These are phyloP conservation scores for Agarophyton chilense DNA, from an alignment of 23 red algal genomes.

Conservation along the genomic window DNA sequence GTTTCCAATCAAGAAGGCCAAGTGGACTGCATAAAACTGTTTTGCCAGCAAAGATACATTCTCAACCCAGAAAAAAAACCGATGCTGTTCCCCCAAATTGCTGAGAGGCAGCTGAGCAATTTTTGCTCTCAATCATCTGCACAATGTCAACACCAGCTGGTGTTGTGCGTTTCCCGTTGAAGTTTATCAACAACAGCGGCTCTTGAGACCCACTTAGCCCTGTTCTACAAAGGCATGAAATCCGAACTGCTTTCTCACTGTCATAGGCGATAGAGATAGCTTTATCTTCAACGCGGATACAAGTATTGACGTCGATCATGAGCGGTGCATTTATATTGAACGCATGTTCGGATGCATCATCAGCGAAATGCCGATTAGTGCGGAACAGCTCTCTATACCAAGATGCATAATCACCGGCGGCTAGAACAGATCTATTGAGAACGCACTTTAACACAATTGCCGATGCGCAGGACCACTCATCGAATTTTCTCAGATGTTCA, in stretches of 20 bases:
- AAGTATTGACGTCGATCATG: constrained; percentile 18
- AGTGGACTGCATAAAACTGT: too few relatives aligned
- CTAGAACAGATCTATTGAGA: neutral
- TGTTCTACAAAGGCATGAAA: constrained; percentile 14
- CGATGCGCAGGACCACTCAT: constrained; percentile 27
- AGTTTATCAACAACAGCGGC: constrained; percentile 31
- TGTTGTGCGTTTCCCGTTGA: neutral
- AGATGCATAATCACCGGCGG: constrained; percentile 2
- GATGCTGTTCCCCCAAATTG: constrained; percentile 17
- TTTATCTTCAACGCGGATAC: constrained; percentile 11
- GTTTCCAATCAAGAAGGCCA: too few relatives aligned
- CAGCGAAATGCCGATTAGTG: neutral
- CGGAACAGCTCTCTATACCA: constrained; percentile 22
- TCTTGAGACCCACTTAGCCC: neutral
- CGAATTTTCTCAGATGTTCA: constrained; percentile 6
- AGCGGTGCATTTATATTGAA: constrained; percentile 28
- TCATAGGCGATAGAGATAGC: constrained; percentile 21
- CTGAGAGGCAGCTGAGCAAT: neutral
- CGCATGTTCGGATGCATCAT: too few relatives aligned
- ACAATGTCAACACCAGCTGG: neutral
- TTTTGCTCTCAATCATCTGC: neutral
- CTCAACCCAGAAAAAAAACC: constrained; percentile 12
- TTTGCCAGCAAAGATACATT: neutral
- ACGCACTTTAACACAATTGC: constrained; percentile 23
- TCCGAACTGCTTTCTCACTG: neutral